These are phyloP conservation scores for Annulohypoxylon truncatum DNA, from an alignment of 2,329 filamentous ascomycete genomes.

Conservation along the genomic window DNA sequence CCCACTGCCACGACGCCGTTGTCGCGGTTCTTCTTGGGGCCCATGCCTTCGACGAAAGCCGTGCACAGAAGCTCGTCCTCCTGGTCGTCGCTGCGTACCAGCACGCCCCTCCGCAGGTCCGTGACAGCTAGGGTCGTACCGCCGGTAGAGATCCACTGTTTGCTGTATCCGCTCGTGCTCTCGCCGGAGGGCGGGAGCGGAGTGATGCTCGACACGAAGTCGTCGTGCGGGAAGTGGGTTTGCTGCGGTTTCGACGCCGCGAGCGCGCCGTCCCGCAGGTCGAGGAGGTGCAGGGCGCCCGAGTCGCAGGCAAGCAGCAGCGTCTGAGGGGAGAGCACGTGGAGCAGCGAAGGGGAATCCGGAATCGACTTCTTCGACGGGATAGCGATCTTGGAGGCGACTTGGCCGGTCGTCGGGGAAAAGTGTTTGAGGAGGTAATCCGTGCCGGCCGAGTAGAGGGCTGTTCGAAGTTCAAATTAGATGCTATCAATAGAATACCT, in stretches of 20 bases:
- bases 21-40: conserved; percentile 71
- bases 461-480: conserved; percentile 50
- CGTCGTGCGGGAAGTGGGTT: conserved; percentile 87
- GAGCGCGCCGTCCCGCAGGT: conserved; percentile 74
- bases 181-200: conserved; percentile 82
- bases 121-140: conserved; percentile 91
- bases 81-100: conserved; percentile 92
- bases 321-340: conserved; percentile 86
- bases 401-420: conserved; percentile 69
- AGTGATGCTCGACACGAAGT: conserved; percentile 90
- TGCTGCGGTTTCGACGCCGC: conserved; percentile 74
- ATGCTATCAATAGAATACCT: background rate
- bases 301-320: conserved; percentile 92
- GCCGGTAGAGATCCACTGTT: conserved; percentile 95
- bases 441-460: conserved; percentile 73
- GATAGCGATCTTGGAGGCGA: conserved; percentile 84
- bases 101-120: conserved; percentile 85
- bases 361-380: conserved; percentile 65
- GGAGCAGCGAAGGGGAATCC: conserved; percentile 83
- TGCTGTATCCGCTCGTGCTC: conserved; percentile 88
- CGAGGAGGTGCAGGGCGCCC: conserved; percentile 87
- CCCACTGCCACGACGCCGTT: conserved; percentile 83
- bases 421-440: conserved; percentile 69
- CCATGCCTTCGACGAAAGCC: conserved; percentile 79
- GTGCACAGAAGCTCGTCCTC: conserved; percentile 92